Evolutionary conservation across 106 monocot species (phyloP).

Genomic region (Cymbidium sinense): DNA sequence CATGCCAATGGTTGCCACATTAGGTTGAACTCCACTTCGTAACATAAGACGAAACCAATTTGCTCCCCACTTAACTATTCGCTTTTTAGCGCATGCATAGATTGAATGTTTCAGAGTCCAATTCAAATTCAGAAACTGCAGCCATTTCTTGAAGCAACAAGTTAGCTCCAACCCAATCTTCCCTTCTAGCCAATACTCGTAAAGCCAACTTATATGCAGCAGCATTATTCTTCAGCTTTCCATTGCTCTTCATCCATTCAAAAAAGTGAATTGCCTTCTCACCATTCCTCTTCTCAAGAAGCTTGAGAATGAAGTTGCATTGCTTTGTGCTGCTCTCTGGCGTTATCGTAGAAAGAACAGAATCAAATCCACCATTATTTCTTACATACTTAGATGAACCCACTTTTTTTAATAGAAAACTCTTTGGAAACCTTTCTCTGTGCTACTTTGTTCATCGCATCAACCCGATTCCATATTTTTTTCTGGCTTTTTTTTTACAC

Average conservation of each 20-base stretch:
- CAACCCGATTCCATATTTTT: slow-evolving; percentile 26
- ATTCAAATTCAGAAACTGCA: slow-evolving; percentile 38
- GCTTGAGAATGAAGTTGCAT: slow-evolving; percentile 60
- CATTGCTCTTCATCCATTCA: slow-evolving; percentile 76
- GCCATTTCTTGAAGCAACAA: slow-evolving; percentile 62
- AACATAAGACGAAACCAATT: slow-evolving; percentile 82
- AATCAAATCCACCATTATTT: slow-evolving; percentile 17
- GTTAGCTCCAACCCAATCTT: slow-evolving; percentile 63
- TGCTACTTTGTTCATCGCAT: slow-evolving; percentile 20
- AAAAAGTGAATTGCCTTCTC: slow-evolving; percentile 56
- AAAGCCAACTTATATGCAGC: slow-evolving; percentile 65
- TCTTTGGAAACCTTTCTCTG: slow-evolving; percentile 6
- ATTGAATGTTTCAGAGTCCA: slow-evolving; percentile 59
- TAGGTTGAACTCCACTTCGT: slow-evolving; percentile 46
- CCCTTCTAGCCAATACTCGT: slow-evolving; percentile 59
- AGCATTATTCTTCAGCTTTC: slow-evolving; percentile 68
- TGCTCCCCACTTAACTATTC: slow-evolving; percentile 34
- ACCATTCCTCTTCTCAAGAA: slow-evolving; percentile 45
- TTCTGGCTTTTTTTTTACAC: slow-evolving; percentile 14
- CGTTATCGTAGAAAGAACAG: slow-evolving; percentile 29
- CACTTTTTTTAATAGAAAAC: slow-evolving; percentile 12
- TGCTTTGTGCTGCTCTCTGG: slow-evolving; percentile 35
- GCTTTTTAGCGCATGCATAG: slow-evolving; percentile 65
- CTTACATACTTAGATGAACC: slow-evolving; percentile 8
- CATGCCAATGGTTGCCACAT: slow-evolving; percentile 69